phyloP scores from a whole-genome alignment of 352 stramenopile genomes.

The Phytophthora gonapodyides region DNA sequence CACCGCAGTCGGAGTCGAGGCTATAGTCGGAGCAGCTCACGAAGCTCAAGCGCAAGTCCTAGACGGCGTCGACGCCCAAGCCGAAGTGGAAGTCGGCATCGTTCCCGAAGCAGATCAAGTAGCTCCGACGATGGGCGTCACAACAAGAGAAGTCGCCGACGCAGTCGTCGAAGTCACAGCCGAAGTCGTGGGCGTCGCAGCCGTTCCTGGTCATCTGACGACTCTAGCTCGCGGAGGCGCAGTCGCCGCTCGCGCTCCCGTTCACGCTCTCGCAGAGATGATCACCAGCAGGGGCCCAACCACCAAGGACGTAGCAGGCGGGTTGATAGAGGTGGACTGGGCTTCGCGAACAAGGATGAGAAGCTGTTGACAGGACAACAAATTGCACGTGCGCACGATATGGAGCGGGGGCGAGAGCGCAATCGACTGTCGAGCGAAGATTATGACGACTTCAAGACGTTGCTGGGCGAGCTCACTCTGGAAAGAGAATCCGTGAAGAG shows the following conservation, averaged over 20 bases:
- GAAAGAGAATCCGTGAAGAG: constrained; percentile 74
- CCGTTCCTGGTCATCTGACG: constrained; percentile 36
- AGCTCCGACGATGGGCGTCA: constrained; percentile 19
- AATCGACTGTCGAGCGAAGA: constrained; percentile 55
- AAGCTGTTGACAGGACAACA: constrained; percentile 72
- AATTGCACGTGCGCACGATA: constrained; percentile 67
- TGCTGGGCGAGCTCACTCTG: constrained; percentile 54
- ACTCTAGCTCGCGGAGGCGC: constrained; percentile 22
- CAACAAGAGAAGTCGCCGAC: constrained; percentile 16
- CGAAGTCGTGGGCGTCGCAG: constrained; percentile 29
- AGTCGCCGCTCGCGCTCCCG: constrained; percentile 25
- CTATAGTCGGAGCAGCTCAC: constrained; percentile 46
- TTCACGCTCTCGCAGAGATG: constrained; percentile 13
- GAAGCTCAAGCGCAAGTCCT: constrained; percentile 32
- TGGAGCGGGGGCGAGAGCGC: constrained; percentile 60
- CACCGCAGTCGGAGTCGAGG: constrained; percentile 25
- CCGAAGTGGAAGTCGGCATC: constrained; percentile 33
- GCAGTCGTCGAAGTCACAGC: constrained; percentile 25
- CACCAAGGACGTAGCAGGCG: constrained; percentile 15
- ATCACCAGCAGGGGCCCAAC: constrained; percentile 13
- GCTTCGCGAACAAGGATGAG: constrained; percentile 16
- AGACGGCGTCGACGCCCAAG: constrained; percentile 33
- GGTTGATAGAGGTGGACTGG: constrained; percentile 3
- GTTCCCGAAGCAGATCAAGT: constrained; percentile 33
- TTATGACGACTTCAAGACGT: constrained; percentile 57